Conservation (phyloP, 148 eudicot genomes). For the Salicornia ramosissima region DNA sequence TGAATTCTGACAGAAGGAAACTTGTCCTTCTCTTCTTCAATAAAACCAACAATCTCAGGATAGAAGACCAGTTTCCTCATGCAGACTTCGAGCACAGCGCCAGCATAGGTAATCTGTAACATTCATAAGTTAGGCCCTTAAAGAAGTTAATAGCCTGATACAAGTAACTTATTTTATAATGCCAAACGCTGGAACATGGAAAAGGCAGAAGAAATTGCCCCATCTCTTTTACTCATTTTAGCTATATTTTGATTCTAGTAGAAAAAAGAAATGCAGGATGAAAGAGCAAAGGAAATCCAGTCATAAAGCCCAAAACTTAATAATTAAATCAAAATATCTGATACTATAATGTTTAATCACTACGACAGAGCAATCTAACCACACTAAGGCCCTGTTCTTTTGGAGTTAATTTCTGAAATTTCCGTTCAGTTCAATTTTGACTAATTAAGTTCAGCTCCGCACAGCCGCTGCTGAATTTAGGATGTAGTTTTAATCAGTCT, state of each 20-base stretch:
- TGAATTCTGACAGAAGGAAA: slow-evolving; percentile 77
- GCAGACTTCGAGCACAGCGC: slow-evolving; percentile 82
- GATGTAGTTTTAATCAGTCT: no score
- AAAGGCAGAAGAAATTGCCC: background rate
- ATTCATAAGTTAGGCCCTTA: background rate
- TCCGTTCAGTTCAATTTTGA: no score
- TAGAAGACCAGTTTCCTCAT: slow-evolving; percentile 93
- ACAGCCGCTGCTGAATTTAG: no score
- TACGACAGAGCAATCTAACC: no score
- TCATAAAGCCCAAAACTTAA: background rate
- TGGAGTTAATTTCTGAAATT: no score
- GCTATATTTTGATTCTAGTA: background rate
- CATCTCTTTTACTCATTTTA: background rate
- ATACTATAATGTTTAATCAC: background rate
- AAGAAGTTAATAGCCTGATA: slow-evolving; percentile 5
- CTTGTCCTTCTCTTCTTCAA: slow-evolving; percentile 85
- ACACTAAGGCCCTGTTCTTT: no score
- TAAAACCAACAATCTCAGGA: slow-evolving; percentile 83
- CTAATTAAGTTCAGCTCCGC: no score
- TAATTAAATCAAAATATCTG: background rate
- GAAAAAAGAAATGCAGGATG: background rate
- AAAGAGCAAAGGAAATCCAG: background rate
- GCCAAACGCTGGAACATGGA: background rate
- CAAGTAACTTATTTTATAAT: background rate
- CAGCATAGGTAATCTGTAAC: slow-evolving; percentile 64